Conservation (phyloP, 2,329 filamentous ascomycete genomes). For the Cucurbitaria berberidis region DNA sequence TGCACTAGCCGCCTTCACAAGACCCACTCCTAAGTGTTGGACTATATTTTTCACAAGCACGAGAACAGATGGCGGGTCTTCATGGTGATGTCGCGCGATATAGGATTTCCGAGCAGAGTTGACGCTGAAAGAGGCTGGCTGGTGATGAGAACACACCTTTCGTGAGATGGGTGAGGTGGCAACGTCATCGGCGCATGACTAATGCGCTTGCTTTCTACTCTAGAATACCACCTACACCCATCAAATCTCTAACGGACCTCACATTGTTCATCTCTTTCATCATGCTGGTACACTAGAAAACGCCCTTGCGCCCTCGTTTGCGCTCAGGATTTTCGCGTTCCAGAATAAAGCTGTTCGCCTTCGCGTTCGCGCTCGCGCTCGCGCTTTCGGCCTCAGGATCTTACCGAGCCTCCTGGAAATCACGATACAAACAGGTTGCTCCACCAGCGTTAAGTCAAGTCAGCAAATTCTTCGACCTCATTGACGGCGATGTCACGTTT, state of each 20-base stretch:
- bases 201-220: neutral
- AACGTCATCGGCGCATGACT: slow-evolving; percentile 7
- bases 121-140: neutral
- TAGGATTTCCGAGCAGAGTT: neutral
- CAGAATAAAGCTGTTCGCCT: neutral
- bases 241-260: neutral
- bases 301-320: neutral
- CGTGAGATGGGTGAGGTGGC: neutral
- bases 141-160: neutral
- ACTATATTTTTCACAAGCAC: neutral
- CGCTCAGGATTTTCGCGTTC: too few relatives aligned
- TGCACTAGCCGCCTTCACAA: neutral
- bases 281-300: neutral
- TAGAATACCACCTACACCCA: too few relatives aligned
- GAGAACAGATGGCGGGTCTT: neutral
- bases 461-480: too few relatives aligned
- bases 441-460: too few relatives aligned
- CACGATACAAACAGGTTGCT: too few relatives aligned
- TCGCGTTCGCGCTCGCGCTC: neutral
- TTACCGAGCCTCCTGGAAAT: neutral
- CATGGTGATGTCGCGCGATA: neutral
- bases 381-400: neutral
- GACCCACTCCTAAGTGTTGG: slow-evolving; percentile 2
- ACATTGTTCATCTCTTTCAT: neutral
- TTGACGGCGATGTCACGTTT: too few relatives aligned